phyloP scores from a whole-genome alignment of 2,329 filamentous ascomycete genomes.

The Tolypocladium paradoxum region DNA sequence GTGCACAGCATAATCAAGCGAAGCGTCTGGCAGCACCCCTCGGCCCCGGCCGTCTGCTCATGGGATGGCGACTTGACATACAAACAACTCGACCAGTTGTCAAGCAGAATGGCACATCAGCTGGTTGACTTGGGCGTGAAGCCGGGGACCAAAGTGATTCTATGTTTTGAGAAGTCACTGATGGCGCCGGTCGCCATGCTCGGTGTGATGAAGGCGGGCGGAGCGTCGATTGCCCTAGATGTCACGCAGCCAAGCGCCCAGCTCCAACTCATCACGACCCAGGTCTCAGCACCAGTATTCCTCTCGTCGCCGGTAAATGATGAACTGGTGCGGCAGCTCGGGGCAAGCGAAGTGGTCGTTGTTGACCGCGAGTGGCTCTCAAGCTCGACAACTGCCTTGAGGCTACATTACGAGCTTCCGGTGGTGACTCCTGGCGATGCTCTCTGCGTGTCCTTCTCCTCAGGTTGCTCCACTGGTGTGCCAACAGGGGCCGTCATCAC shows the following conservation, averaged over 20 bases:
- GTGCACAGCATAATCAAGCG: conserved; percentile 30
- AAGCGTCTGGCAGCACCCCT: conserved; percentile 20
- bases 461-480: conserved; percentile 33
- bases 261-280: conserved; percentile 7
- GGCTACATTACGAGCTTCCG: not conserved
- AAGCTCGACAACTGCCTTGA: not conserved
- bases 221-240: conserved; percentile 16
- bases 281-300: conserved; percentile 7
- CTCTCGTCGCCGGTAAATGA: conserved; percentile 8
- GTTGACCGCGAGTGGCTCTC: not conserved
- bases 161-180: conserved; percentile 14
- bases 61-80: conserved; percentile 34
- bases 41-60: conserved; percentile 25
- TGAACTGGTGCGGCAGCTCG: conserved; percentile 3
- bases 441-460: conserved; percentile 38
- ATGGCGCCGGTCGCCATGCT: conserved; percentile 12
- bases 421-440: conserved; percentile 4
- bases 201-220: conserved; percentile 12
- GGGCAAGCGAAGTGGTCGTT: not conserved
- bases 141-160: conserved; percentile 10
- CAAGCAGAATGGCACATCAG: conserved; percentile 5
- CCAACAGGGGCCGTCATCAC: conserved; percentile 37
- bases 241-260: conserved; percentile 8
- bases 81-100: conserved; percentile 17
- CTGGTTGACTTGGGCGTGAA: conserved; percentile 12